These are phyloP conservation scores for Teratosphaeria gauchensis DNA, from an alignment of 2,329 filamentous ascomycete genomes.

Conservation along the genomic window DNA sequence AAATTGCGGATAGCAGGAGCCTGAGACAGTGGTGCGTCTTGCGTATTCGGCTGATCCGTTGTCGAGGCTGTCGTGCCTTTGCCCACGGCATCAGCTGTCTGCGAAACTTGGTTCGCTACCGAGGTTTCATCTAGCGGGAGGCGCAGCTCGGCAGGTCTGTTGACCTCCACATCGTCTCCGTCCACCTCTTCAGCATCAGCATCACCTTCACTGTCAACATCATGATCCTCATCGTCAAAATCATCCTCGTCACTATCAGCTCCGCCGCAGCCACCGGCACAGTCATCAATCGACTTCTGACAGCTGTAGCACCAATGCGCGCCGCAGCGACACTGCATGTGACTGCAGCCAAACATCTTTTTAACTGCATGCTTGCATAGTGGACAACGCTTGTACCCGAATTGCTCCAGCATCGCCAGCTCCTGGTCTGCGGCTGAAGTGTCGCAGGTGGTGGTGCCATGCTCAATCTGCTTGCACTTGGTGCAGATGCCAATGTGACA, in stretches of 20 bases:
- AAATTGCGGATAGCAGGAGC: slow-evolving; percentile 20
- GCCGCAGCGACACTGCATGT: slow-evolving; percentile 36
- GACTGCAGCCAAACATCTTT: slow-evolving; percentile 40
- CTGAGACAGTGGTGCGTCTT: neutral
- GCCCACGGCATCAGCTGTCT: neutral
- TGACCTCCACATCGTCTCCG: neutral
- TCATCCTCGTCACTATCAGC: slow-evolving; percentile 21
- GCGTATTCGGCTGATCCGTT: neutral
- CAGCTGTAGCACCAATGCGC: slow-evolving; percentile 44
- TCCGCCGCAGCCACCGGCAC: slow-evolving; percentile 20
- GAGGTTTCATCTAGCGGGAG: neutral
- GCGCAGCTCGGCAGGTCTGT: no score
- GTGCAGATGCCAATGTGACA: slow-evolving; percentile 36
- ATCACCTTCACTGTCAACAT: slow-evolving; percentile 12
- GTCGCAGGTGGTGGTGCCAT: slow-evolving; percentile 29
- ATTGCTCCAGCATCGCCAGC: slow-evolving; percentile 30
- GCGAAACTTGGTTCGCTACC: neutral
- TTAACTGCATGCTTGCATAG: slow-evolving; percentile 39
- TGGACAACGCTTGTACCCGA: slow-evolving; percentile 42
- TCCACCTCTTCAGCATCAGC: slow-evolving; percentile 23
- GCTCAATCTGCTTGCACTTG: slow-evolving; percentile 34
- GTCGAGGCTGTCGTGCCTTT: neutral
- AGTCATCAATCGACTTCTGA: slow-evolving; percentile 24
- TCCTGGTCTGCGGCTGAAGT: slow-evolving; percentile 28
- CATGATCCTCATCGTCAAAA: slow-evolving; percentile 16